Conservation (phyloP, 2,329 filamentous ascomycete species). For the Fusarium cicatricum region DNA sequence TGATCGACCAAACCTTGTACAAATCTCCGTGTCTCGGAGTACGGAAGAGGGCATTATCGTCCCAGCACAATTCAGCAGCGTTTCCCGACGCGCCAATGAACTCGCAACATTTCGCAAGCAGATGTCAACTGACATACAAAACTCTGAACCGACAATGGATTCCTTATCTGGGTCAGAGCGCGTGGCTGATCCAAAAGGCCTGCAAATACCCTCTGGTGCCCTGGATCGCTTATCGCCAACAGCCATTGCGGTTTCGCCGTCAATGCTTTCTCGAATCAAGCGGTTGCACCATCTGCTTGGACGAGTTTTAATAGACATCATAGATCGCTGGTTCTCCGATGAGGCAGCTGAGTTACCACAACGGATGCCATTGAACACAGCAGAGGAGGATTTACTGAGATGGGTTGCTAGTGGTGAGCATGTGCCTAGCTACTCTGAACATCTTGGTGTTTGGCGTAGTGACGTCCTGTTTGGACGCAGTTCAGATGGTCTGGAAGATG, state of each 20-base stretch:
- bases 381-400: conserved; percentile 11
- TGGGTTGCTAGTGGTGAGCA: conserved; percentile 6
- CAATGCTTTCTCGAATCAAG: conserved; percentile 1
- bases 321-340: conserved; percentile 23
- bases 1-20: conserved; percentile 12
- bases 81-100: conserved; percentile 13
- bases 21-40: conserved; percentile 26
- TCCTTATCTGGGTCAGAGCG: too few relatives aligned
- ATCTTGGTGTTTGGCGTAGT: conserved; percentile 24
- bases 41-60: conserved; percentile 13
- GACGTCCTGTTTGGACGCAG: conserved; percentile 21
- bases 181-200: conserved; percentile 3
- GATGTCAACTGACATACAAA: too few relatives aligned
- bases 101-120: conserved; percentile 12
- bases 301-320: conserved; percentile 15
- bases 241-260: conserved; percentile 5
- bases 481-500: not conserved
- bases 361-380: conserved; percentile 21
- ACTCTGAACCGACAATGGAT: too few relatives aligned
- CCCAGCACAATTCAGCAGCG: conserved; percentile 21
- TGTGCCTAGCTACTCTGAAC: conserved; percentile 6
- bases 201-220: conserved; percentile 3
- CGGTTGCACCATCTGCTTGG: conserved; percentile 13
- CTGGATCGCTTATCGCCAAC: conserved; percentile 15
- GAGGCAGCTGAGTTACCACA: conserved; percentile 11